These are phyloP conservation scores for Solanum chiquidenum DNA, from an alignment of 257 asterid genomes.

Conservation along the genomic window DNA sequence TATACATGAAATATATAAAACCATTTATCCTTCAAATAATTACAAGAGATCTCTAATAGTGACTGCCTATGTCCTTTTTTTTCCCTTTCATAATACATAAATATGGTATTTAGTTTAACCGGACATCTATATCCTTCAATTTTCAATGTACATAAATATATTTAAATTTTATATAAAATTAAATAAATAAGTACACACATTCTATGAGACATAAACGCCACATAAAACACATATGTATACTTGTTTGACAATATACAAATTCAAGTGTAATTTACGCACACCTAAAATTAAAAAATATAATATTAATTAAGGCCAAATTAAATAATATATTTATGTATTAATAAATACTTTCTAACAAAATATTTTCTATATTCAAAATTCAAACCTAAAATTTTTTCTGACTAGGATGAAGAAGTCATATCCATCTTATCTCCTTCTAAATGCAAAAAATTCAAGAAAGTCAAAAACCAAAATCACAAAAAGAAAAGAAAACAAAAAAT, in stretches of 20 bases:
- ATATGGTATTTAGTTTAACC: too few relatives aligned
- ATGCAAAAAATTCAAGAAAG: conserved; percentile 1
- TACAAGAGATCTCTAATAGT: neutral
- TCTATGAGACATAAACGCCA: neutral
- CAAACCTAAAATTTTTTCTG: neutral
- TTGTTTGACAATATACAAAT: neutral
- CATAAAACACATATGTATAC: neutral
- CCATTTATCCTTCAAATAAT: neutral
- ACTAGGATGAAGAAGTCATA: neutral
- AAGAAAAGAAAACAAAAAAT: neutral
- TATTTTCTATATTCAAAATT: neutral
- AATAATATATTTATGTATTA: too few relatives aligned
- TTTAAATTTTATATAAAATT: neutral
- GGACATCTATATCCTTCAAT: too few relatives aligned
- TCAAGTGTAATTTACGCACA: neutral
- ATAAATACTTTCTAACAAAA: too few relatives aligned
- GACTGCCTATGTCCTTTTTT: neutral
- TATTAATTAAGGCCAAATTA: too few relatives aligned
- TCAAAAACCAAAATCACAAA: neutral
- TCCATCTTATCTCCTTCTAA: neutral
- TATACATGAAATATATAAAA: neutral
- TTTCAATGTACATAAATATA: neutral
- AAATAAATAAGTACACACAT: neutral
- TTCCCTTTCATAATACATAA: neutral
- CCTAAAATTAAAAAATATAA: too few relatives aligned